A percentile compares a stretch with the other conserved stretches of the same genome.
Conservation (phyloP, 1,284 basidiomycete species). For the Coniferiporia sulphurascens region DNA sequence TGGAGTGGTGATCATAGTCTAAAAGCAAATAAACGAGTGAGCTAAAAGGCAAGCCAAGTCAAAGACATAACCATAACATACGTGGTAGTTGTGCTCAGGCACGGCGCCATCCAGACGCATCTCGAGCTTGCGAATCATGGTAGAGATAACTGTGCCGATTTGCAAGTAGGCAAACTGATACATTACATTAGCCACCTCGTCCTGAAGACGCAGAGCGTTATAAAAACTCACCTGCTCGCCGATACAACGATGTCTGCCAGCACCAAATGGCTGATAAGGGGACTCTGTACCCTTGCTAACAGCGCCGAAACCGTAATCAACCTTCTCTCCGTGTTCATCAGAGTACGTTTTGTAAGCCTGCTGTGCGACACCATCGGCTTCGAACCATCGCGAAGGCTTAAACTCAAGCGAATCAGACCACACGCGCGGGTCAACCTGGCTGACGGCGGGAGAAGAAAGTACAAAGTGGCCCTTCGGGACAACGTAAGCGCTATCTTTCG, state of each 20-base stretch:
- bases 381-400: slow-evolving; percentile 84
- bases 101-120: slow-evolving; percentile 64
- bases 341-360: slow-evolving; percentile 71
- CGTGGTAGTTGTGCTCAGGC: slow-evolving; percentile 87
- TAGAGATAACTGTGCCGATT: slow-evolving; percentile 79
- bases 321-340: slow-evolving; percentile 77
- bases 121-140: slow-evolving; percentile 75
- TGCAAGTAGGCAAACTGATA: slow-evolving; percentile 91
- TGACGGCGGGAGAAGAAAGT: slow-evolving; percentile 85
- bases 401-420: slow-evolving; percentile 78
- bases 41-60: background rate
- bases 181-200: slow-evolving; percentile 16
- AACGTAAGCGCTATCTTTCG: slow-evolving; percentile 70
- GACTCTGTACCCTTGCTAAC: slow-evolving; percentile 91
- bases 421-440: slow-evolving; percentile 81
- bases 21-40: background rate
- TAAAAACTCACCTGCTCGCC: slow-evolving; percentile 73
- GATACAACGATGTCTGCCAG: slow-evolving; percentile 91
- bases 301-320: slow-evolving; percentile 94
- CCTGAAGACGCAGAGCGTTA: slow-evolving; percentile 5
- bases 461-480: slow-evolving; percentile 92
- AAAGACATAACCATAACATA: slow-evolving; percentile 36
- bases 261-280: slow-evolving; percentile 94
- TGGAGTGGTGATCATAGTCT: slow-evolving; percentile 74
- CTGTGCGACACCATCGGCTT: slow-evolving; percentile 70